phyloP scores from a whole-genome alignment of 129 eudicot species.

The Flaveria sonorensis region DNA sequence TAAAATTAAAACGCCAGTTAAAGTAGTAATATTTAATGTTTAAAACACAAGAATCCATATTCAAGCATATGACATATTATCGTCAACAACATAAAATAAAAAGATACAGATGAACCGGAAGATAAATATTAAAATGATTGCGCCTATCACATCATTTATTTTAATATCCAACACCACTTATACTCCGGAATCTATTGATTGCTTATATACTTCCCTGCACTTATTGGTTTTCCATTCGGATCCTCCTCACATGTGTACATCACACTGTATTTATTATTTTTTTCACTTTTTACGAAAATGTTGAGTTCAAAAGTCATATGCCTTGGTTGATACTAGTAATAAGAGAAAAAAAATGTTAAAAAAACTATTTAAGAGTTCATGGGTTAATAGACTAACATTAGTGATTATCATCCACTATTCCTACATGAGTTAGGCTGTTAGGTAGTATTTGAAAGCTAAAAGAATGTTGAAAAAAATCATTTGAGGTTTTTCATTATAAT shows the following conservation, averaged over 20 bases:
- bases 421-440: too few relatives aligned
- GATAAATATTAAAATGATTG: conserved; percentile 24
- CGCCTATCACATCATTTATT: conserved; percentile 25
- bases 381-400: too few relatives aligned
- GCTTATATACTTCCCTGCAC: conserved; percentile 24
- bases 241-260: background rate
- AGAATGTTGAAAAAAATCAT: too few relatives aligned
- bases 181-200: conserved; percentile 21
- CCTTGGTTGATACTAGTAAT: too few relatives aligned
- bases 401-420: too few relatives aligned
- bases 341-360: too few relatives aligned
- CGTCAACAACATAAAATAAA: background rate
- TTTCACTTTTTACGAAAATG: background rate
- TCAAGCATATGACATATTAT: background rate
- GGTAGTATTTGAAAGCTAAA: too few relatives aligned
- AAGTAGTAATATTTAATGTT: background rate
- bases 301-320: too few relatives aligned
- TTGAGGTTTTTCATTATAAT: too few relatives aligned
- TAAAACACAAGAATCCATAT: background rate
- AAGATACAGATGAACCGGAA: conserved; percentile 1
- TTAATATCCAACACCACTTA: conserved; percentile 23
- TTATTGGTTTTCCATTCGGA: conserved; percentile 6
- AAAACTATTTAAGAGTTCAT: too few relatives aligned
- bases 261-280: background rate
- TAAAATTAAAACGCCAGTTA: background rate